Evolutionary conservation across 1,284 basidiomycete genomes (phyloP).

Genomic region (Inonotus obliquus): DNA sequence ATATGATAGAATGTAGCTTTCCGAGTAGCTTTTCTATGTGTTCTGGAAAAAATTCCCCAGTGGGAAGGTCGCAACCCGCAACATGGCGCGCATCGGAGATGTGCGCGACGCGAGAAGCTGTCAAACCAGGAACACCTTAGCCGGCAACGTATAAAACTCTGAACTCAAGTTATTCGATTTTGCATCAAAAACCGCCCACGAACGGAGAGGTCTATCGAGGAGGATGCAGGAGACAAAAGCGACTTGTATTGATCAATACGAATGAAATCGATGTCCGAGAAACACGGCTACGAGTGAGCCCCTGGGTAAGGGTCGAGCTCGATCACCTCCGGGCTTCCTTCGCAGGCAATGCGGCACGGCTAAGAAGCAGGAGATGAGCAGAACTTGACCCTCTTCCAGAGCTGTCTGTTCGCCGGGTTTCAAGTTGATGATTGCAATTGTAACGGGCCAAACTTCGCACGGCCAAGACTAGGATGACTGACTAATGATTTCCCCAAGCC

Average conservation of each 20-base stretch:
- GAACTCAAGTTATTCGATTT: background rate
- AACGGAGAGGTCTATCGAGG: background rate
- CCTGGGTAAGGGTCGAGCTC: constrained; percentile 21
- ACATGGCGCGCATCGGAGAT: background rate
- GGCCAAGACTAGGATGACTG: too few species aligned
- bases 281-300: constrained; percentile 6
- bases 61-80: background rate
- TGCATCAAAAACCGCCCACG: background rate
- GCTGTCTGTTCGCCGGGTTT: background rate
- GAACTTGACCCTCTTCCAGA: constrained; percentile 3
- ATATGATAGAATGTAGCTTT: background rate
- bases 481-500: too few species aligned
- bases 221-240: background rate
- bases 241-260: background rate
- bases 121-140: background rate
- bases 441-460: too few species aligned
- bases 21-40: background rate
- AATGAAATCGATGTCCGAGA: background rate
- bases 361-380: background rate
- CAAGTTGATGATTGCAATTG: too few species aligned
- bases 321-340: constrained; percentile 5
- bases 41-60: background rate
- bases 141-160: background rate
- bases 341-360: background rate
- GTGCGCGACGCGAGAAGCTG: background rate